Conservation (phyloP, 371 early-diverging fungal species). For the Agmasoma carcini region DNA sequence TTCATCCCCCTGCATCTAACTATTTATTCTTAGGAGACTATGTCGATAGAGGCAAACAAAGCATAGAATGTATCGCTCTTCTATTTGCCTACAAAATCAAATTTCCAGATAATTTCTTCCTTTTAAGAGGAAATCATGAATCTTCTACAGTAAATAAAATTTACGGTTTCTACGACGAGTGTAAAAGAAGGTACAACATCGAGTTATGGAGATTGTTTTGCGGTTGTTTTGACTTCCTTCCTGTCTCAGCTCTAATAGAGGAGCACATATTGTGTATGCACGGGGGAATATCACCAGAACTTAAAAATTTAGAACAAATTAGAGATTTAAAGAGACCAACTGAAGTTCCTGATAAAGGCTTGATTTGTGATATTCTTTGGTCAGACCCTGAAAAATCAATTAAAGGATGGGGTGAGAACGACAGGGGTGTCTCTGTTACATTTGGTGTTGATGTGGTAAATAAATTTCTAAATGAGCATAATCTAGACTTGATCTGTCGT, state of each 20-base stretch:
- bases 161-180: constrained; percentile 96
- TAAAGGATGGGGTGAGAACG: constrained; percentile 81
- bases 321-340: constrained; percentile 75
- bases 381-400: constrained; percentile 54
- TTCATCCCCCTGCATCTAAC: constrained; percentile 42
- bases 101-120: constrained; percentile 76
- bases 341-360: constrained; percentile 78
- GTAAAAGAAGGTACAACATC: constrained; percentile 73
- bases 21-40: constrained; percentile 52
- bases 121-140: constrained; percentile 83
- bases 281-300: constrained; percentile 78
- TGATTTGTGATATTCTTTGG: constrained; percentile 59
- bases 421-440: constrained; percentile 69
- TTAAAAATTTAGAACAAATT: constrained; percentile 74
- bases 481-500: constrained; percentile 73
- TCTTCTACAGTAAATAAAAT: constrained; percentile 79
- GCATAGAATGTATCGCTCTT: constrained; percentile 76
- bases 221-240: constrained; percentile 86
- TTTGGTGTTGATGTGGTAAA: constrained; percentile 74
- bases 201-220: constrained; percentile 91
- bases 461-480: constrained; percentile 62
- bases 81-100: constrained; percentile 85
- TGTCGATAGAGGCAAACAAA: constrained; percentile 83
- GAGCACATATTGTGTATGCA: constrained; percentile 83
- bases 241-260: constrained; percentile 82